These are phyloP conservation scores for Saccharomyces mikatae DNA, from an alignment of 805 yeast genomes.

Conservation along the genomic window DNA sequence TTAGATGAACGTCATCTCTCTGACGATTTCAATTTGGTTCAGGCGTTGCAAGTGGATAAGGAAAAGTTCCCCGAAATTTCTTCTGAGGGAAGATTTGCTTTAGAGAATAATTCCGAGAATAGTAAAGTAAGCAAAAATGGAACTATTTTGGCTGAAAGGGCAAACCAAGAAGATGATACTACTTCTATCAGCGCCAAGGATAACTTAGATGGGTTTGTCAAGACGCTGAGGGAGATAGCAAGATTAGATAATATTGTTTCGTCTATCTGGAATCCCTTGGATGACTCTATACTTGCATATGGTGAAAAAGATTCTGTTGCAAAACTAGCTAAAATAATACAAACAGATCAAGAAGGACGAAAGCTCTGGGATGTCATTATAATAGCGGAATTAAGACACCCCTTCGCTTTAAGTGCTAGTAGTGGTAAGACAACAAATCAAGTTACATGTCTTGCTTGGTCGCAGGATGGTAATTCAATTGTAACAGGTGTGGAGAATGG, in stretches of 20 bases:
- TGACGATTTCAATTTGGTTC: conserved; percentile 43
- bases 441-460: conserved; percentile 46
- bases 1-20: conserved; percentile 18
- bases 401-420: conserved; percentile 23
- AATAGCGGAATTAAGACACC: conserved; percentile 28
- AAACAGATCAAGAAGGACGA: conserved; percentile 21
- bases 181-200: background rate
- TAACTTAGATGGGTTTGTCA: conserved; percentile 19
- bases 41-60: conserved; percentile 42
- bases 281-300: conserved; percentile 41
- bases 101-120: conserved; percentile 16
- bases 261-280: conserved; percentile 50
- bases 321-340: conserved; percentile 29
- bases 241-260: conserved; percentile 39
- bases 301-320: conserved; percentile 46
- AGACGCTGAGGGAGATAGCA: conserved; percentile 33
- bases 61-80: conserved; percentile 27
- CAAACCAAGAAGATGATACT: background rate
- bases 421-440: conserved; percentile 18
- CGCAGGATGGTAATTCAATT: conserved; percentile 53
- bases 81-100: conserved; percentile 28
- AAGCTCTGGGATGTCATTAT: background rate
- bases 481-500: conserved; percentile 64
- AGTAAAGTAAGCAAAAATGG: conserved; percentile 2
- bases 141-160: conserved; percentile 1